Conservation (phyloP, 495 filamentous ascomycete genomes). For the Penicillium chermesinum region DNA sequence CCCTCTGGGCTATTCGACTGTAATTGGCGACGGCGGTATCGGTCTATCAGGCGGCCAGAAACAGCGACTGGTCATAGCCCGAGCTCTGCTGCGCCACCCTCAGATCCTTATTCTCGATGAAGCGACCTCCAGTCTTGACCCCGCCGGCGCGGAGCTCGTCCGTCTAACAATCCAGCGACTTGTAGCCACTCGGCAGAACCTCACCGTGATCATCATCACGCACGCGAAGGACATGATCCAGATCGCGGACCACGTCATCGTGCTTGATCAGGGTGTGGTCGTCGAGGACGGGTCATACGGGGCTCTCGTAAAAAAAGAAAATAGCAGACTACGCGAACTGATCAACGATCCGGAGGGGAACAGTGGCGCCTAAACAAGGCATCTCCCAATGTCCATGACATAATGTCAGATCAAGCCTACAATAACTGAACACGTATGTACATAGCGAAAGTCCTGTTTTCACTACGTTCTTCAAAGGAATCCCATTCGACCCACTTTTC, state of each 20-base stretch:
- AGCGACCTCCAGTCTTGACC: constrained; percentile 77
- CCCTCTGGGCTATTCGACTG: constrained; percentile 65
- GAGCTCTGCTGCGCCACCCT: constrained; percentile 68
- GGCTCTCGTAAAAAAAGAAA: constrained; percentile 38
- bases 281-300: constrained; percentile 62
- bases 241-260: constrained; percentile 62
- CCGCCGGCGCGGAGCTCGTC: constrained; percentile 60
- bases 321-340: constrained; percentile 37
- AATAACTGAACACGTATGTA: background rate
- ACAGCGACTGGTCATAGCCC: constrained; percentile 75
- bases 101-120: constrained; percentile 79
- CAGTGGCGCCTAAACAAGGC: background rate
- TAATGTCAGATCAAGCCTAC: no score
- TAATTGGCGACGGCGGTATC: constrained; percentile 72
- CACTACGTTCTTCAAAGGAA: no score
- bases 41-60: constrained; percentile 78
- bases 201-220: constrained; percentile 65
- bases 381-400: background rate
- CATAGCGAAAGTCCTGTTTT: background rate
- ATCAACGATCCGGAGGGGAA: constrained; percentile 20
- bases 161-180: constrained; percentile 55
- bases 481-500: no score
- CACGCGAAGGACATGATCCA: constrained; percentile 80
- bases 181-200: constrained; percentile 23
- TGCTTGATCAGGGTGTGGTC: constrained; percentile 62